phyloP scores from a whole-genome alignment of 129 eudicot species.

The Kitagawia praeruptora region DNA sequence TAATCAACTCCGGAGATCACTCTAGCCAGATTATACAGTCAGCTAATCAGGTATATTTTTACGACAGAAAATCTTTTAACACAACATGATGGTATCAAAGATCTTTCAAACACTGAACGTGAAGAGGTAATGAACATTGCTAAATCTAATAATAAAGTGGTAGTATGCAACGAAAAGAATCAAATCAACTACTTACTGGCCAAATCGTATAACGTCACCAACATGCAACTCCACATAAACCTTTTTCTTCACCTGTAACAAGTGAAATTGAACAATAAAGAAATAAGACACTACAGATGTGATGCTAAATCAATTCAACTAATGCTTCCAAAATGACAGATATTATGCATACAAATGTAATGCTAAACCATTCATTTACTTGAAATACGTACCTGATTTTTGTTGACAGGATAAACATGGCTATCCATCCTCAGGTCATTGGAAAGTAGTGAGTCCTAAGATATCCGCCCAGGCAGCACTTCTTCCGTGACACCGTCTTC shows the following conservation, averaged over 20 bases:
- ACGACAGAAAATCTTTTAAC: background rate
- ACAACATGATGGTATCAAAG: background rate
- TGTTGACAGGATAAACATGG: no score
- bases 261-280: background rate
- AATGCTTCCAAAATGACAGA: background rate
- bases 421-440: no score
- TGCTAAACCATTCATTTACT: background rate
- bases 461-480: no score
- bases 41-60: background rate
- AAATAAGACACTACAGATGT: conserved; percentile 9
- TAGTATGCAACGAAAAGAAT: background rate
- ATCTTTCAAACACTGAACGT: background rate
- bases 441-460: no score
- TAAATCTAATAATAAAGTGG: background rate
- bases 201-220: conserved; percentile 94
- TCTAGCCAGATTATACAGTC: background rate
- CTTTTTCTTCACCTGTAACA: conserved; percentile 60
- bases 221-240: conserved; percentile 76
- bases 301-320: background rate
- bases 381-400: conserved; percentile 57
- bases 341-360: background rate
- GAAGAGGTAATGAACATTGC: background rate
- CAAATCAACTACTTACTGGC: conserved; percentile 64
- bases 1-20: background rate
- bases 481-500: no score